Evolutionary conservation across 2,329 filamentous ascomycete genomes (phyloP), one percentile per base, ranked within the genome.

Genomic region (Metarhizium sp.): DNA sequence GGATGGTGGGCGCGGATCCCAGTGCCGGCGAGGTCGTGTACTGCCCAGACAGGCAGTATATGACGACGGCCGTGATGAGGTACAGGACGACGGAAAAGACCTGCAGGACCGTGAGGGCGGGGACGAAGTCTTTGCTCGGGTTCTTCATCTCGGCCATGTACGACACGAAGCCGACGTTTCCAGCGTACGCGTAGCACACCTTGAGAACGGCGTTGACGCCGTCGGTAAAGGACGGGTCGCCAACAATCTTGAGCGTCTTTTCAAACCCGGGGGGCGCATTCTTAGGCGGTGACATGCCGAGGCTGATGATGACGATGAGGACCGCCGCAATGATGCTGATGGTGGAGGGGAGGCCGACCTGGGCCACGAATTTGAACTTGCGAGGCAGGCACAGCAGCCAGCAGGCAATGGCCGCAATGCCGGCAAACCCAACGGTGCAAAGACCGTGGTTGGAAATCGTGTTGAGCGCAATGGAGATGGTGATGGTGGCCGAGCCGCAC

Each of bases 381-480:
- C 86, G 76, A 1, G 86, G 85, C 36, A 88, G 74, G 6, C 85
- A 88, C 61, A 80, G 83, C 32, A 82, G 58, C 66, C 78, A 87
- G 18, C 81, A 85, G 57, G 84, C 74, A 30, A 85, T 67, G 7
- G 83, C 84, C 6, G 80, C 78, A 54, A 88, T 77, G 18, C 80
- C 78, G 18, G 81, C 79, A 67, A 86, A 89, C 40, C 75, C 78
- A 55, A 88, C 80, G 1, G 85, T 88, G 72, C 86, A 89, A 7
- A 84, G 62, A 6, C 75, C 74, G 65, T 85, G 79, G 55, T 75
- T 73, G 11, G 78, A 80, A 66, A 88, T 84, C 51, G 84, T 87
- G 71, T 88, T 88, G 61, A 87, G 76, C 63, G 85, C 86, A 62
- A 86, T 80, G 47, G 84, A 80, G 50, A 85, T 81, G 2, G 83